Percentiles rank a stretch among this genome's conserved stretches.
These are phyloP conservation scores for Russula earlei DNA, from an alignment of 768 basidiomycete species.

Conservation along the genomic window DNA sequence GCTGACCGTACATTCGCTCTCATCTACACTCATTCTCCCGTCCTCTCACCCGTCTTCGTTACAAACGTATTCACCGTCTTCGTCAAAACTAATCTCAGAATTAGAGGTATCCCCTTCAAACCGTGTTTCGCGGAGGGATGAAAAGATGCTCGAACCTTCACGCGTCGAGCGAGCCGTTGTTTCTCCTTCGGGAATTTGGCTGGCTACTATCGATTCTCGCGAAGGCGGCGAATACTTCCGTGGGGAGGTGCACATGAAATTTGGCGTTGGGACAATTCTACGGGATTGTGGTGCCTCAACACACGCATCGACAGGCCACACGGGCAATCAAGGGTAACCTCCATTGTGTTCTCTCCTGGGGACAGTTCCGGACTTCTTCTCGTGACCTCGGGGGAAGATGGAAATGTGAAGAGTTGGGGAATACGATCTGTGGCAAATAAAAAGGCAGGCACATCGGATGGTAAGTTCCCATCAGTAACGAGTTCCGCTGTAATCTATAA, in stretches of 20 bases:
- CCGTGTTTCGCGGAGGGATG: slow-evolving; percentile 73
- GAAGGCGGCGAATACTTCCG: slow-evolving; percentile 56
- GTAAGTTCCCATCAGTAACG: slow-evolving; percentile 30
- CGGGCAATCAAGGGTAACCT: slow-evolving; percentile 50
- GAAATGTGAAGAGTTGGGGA: slow-evolving; percentile 74
- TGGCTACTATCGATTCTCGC: slow-evolving; percentile 82
- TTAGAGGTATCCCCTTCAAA: slow-evolving; percentile 93
- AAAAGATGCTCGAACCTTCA: slow-evolving; percentile 64
- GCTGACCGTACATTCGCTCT: slow-evolving; percentile 63
- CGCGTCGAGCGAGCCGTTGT: slow-evolving; percentile 63
- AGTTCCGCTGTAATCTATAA: background rate
- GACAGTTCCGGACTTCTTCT: slow-evolving; percentile 35
- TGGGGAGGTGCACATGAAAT: slow-evolving; percentile 70
- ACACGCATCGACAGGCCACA: slow-evolving; percentile 88
- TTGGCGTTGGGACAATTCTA: slow-evolving; percentile 74
- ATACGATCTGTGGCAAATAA: slow-evolving; percentile 39
- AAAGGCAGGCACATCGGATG: slow-evolving; percentile 37
- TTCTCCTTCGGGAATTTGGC: slow-evolving; percentile 70
- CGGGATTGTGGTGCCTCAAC: slow-evolving; percentile 62
- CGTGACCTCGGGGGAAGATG: slow-evolving; percentile 69
- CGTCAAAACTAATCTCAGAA: slow-evolving; percentile 67
- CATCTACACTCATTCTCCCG: slow-evolving; percentile 74
- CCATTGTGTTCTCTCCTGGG: slow-evolving; percentile 58
- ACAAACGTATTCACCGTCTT: slow-evolving; percentile 74
- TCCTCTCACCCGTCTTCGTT: slow-evolving; percentile 95